Evolutionary conservation across 2,329 filamentous ascomycete species (phyloP), one percentile per base, ranked within the genome.

Genomic region (Penicillium freii): DNA sequence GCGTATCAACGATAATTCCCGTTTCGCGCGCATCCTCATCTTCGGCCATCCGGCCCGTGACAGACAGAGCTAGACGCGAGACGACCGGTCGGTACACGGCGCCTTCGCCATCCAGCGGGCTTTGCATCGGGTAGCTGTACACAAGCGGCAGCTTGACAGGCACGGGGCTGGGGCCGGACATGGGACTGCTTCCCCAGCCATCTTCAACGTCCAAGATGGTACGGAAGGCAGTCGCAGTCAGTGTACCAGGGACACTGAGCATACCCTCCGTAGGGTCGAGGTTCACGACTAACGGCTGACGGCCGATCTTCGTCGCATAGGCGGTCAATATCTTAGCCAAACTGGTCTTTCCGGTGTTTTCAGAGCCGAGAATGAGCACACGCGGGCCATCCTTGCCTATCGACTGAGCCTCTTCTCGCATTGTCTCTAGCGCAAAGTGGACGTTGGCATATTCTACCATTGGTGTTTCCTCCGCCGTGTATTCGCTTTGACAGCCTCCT

Each of bases 131-230:
- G 73, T 90, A 96, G 74, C 92, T 91, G 71, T 96, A 96, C 29
- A 93, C 91, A 53, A 99, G 78, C 5, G 94, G 94, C 66, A 96
- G 81, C 79, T 97, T 97, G 51, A 96, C 91, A 0, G 93, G 92
- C 19, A 96, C 87, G 0, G 87, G 84, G 65, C 89, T 94, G 0
- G 94, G 92, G 0, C 93, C 94, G 63, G 90, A 95, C 67, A 92
- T 96, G 0, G 93, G 92, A 66, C 91, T 92, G 64, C 84, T 91
- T 10, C 94, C 94, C 87, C 92, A 97, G 21, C 90, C 91, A 60
- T 91, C 88, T 68, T 93, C 90, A 1, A 96, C 82, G 73, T 97
- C 93, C 77, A 97, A 84, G 66, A 96, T 84, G 0, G 89, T 91
- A 10, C 89, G 89, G 70, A 96, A 92, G 5, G 91, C 90, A n/a